phyloP scores from a whole-genome alignment of 768 basidiomycete genomes.

The Lepiota brunneoincarnata region DNA sequence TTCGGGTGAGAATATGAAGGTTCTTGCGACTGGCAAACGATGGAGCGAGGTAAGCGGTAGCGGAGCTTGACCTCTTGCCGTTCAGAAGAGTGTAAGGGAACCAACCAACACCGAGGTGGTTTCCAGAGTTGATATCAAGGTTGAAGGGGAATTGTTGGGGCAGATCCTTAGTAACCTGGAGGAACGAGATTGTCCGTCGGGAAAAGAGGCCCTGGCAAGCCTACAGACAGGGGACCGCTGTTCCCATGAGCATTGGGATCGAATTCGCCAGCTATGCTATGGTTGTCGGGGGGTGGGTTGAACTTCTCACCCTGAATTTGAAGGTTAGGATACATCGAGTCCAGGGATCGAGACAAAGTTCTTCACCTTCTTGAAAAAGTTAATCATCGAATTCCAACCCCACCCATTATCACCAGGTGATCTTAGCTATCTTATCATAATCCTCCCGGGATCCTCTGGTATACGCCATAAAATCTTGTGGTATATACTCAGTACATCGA shows the following conservation, averaged over 20 bases:
- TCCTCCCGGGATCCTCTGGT: slow-evolving; percentile 26
- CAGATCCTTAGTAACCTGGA: slow-evolving; percentile 10
- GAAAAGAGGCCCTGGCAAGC: slow-evolving; percentile 27
- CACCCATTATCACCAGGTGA: slow-evolving; percentile 26
- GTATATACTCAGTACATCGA: neutral
- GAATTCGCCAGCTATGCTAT: slow-evolving; percentile 33
- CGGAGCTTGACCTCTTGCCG: slow-evolving; percentile 19
- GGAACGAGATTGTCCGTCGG: slow-evolving; percentile 16
- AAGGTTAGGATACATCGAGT: neutral
- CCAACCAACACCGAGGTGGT: neutral
- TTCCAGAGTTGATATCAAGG: slow-evolving; percentile 18
- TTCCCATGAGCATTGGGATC: slow-evolving; percentile 34
- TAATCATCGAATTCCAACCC: slow-evolving; percentile 27
- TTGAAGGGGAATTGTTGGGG: slow-evolving; percentile 2
- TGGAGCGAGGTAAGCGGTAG: slow-evolving; percentile 23
- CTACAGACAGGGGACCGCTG: slow-evolving; percentile 28
- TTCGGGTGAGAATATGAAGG: slow-evolving; percentile 21
- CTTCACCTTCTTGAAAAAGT: slow-evolving; percentile 24
- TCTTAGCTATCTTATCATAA: slow-evolving; percentile 21
- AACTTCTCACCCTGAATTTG: slow-evolving; percentile 35
- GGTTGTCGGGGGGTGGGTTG: slow-evolving; percentile 31
- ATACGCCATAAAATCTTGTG: slow-evolving; percentile 25
- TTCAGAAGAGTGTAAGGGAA: slow-evolving; percentile 7
- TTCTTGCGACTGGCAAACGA: slow-evolving; percentile 15
- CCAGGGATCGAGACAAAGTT: neutral